Evolutionary conservation across 2,329 filamentous ascomycete species (phyloP).

Genomic region (Claviceps cyperi): DNA sequence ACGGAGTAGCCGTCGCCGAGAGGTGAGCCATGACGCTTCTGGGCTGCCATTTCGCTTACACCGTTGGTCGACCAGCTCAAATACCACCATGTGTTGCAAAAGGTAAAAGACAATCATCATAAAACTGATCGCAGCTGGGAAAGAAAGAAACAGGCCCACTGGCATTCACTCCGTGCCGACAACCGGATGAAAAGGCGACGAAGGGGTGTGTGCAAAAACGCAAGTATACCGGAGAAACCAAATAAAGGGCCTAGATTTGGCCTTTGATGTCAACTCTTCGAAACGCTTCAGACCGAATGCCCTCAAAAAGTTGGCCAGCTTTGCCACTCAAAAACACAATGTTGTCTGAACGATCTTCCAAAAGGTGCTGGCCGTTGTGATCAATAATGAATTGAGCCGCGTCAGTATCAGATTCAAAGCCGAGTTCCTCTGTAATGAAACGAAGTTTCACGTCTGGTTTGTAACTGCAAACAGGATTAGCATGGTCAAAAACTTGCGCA

Average conservation of each 20-base stretch:
- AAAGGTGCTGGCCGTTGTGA: conserved; percentile 57
- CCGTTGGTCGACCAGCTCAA: neutral
- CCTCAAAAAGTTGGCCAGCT: conserved; percentile 59
- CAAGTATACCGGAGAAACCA: neutral
- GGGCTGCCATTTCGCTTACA: neutral
- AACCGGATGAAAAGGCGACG: neutral
- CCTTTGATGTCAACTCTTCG: conserved; percentile 91
- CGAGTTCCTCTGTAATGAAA: conserved; percentile 90
- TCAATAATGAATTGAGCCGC: conserved; percentile 83
- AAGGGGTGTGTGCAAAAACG: neutral
- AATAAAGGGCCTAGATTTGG: conserved; percentile 52
- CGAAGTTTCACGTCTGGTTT: conserved; percentile 79
- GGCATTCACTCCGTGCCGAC: neutral
- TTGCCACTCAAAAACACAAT: conserved; percentile 63
- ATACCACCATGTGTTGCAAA: neutral
- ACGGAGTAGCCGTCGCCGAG: neutral
- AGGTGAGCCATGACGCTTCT: neutral
- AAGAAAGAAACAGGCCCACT: neutral
- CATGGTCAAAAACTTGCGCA: neutral
- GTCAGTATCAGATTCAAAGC: conserved; percentile 84
- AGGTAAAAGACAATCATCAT: neutral
- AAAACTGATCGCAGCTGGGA: neutral
- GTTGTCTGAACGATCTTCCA: conserved; percentile 62
- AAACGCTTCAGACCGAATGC: conserved; percentile 59
- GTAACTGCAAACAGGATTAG: conserved; percentile 46